Evolutionary conservation across 2,329 filamentous ascomycete species (phyloP), one percentile per base, ranked within the genome.

Genomic region (Dryadomyces quercus-mongolicae): DNA sequence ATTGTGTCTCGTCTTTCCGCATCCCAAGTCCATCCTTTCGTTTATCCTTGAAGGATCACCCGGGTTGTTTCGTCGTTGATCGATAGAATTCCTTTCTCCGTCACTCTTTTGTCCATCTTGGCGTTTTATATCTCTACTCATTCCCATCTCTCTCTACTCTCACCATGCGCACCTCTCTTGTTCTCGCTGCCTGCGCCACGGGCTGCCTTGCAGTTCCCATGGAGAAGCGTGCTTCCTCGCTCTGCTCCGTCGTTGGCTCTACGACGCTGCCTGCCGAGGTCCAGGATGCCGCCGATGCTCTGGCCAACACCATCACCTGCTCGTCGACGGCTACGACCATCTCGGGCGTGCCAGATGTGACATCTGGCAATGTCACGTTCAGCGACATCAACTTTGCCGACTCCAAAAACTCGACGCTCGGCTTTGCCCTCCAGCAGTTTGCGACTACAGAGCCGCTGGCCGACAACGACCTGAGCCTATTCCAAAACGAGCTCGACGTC

Each of bases 321-420:
- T 68, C 71, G 62, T 60, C 62, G 20, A 64, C 66, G 16, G 61
- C 60, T 20, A 78, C 66, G 5, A 82, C 79, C 6, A 66, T 82
- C 55, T 66, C 68, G 13, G 69, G 68, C 53, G 77, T 82, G 4
- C 80, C 80, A 5, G 79, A 83, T 60, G 78, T 81, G 5, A 72
- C 71, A 3, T 74, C 75, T 2, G 76, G 74, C 57, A 63, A 62
- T 55, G 66, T 73, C 8, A 70, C 70, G 18, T 82, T 79, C 66
- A 80, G 75, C 5, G 62, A 65, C 49, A 71, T 83, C 68, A 75
- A 82, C 72, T 83, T 82, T 65, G 70, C 70, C 61, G 62, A 69
- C 53, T 76, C 76, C 12, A 61, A 60, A 13, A 68, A 71, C 53
- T 69, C 71, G 0, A 73, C 79, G 0, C 70, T 82, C 2, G 64